These are phyloP conservation scores for Inonotus hispidus DNA, from an alignment of 1,284 basidiomycete species.

Conservation along the genomic window DNA sequence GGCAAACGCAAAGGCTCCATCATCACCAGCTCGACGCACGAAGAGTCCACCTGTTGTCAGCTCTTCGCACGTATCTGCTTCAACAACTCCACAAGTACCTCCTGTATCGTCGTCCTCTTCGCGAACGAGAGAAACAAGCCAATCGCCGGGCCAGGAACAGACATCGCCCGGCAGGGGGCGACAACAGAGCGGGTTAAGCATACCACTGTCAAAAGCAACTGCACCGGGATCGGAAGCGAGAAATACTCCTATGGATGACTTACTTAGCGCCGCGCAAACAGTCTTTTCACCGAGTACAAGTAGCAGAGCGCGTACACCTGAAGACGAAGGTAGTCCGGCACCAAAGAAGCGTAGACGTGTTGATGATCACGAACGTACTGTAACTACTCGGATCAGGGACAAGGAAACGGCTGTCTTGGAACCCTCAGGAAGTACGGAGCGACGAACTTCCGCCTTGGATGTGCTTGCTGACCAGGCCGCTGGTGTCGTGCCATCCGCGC, in stretches of 20 bases:
- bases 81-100: neutral
- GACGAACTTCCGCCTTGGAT: conserved; percentile 13
- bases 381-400: neutral
- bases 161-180: no score
- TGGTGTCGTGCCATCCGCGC: conserved; percentile 1
- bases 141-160: neutral
- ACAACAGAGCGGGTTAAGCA: neutral
- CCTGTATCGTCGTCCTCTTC: neutral
- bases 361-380: neutral
- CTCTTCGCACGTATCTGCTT: neutral
- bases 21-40: neutral
- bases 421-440: neutral
- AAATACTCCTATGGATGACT: conserved; percentile 10
- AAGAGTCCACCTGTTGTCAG: neutral
- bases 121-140: neutral
- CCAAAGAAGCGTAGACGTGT: conserved; percentile 12
- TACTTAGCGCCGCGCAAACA: conserved; percentile 12
- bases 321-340: conserved; percentile 6
- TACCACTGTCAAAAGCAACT: conserved; percentile 1
- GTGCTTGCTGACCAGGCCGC: conserved; percentile 18
- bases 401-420: neutral
- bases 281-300: conserved; percentile 10
- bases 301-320: neutral
- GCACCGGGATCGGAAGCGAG: neutral
- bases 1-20: neutral